phyloP scores from a whole-genome alignment of 345 rosid species.

The Erysimum cheiranthoides region DNA sequence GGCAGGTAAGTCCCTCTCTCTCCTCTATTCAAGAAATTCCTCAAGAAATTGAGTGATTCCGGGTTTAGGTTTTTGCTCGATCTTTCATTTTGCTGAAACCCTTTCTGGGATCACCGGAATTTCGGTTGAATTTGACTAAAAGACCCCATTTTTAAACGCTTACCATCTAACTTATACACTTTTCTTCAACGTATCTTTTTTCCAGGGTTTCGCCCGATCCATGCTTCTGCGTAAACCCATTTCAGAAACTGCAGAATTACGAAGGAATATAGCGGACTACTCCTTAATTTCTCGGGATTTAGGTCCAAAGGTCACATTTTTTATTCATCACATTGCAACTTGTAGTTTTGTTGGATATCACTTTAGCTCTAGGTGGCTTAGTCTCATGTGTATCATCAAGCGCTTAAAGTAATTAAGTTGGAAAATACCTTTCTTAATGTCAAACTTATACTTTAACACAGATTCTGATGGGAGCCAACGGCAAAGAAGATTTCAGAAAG shows the following conservation, averaged over 20 bases:
- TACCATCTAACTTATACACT: neutral
- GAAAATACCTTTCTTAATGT: neutral
- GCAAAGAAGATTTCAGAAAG: slow-evolving; percentile 60
- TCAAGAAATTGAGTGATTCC: neutral
- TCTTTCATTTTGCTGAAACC: neutral
- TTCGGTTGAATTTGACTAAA: neutral
- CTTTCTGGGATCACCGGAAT: neutral
- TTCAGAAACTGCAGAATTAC: slow-evolving; percentile 27
- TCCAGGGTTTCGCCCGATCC: slow-evolving; percentile 36
- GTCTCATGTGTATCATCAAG: slow-evolving; percentile 13
- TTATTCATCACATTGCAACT: slow-evolving; percentile 18
- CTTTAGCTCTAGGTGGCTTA: neutral
- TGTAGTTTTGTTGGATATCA: neutral
- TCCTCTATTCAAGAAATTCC: neutral
- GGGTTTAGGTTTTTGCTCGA: slow-evolving; percentile 15
- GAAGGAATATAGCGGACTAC: slow-evolving; percentile 11
- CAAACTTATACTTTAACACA: slow-evolving; percentile 31
- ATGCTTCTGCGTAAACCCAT: slow-evolving; percentile 39
- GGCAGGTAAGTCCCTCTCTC: slow-evolving; percentile 58
- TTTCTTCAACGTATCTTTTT: neutral
- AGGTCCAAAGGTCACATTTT: slow-evolving; percentile 42
- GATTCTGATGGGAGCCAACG: slow-evolving; percentile 66
- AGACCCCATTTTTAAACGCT: neutral
- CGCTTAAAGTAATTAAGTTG: neutral
- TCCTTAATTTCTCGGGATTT: slow-evolving; percentile 36